These are phyloP conservation scores for Trichoderma atrobrunneum DNA, from an alignment of 2,329 filamentous ascomycete genomes.

Conservation along the genomic window DNA sequence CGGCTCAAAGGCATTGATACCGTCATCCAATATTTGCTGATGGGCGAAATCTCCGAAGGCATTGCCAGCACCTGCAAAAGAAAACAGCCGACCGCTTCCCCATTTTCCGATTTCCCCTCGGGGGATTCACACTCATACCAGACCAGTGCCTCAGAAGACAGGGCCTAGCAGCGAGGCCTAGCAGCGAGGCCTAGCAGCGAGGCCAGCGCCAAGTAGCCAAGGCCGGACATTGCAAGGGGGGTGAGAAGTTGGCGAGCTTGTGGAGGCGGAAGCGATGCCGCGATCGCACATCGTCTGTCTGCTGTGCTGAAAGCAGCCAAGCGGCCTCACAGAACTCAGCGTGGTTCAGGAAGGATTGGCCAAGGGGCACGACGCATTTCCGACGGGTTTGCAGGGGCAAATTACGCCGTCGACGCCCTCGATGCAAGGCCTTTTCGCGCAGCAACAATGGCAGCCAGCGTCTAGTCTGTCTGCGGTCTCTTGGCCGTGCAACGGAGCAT, in stretches of 20 bases:
- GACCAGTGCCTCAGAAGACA: background rate
- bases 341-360: background rate
- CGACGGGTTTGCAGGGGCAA: conserved; percentile 5
- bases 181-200: background rate
- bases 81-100: background rate
- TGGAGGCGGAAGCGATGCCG: conserved; percentile 6
- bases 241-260: background rate
- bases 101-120: background rate
- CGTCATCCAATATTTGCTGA: background rate
- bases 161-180: background rate
- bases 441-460: background rate
- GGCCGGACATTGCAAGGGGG: background rate
- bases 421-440: background rate
- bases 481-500: background rate
- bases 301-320: conserved; percentile 5
- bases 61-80: background rate
- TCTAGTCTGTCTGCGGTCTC: background rate
- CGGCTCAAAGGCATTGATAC: background rate
- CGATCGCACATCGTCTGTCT: background rate
- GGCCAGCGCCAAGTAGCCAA: background rate
- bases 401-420: conserved; percentile 3
- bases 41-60: background rate
- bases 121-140: background rate
- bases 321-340: background rate
- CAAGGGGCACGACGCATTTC: conserved; percentile 7